These are phyloP conservation scores for Colletotrichum sp. DNA, from an alignment of 2,329 filamentous ascomycete species.

Conservation along the genomic window DNA sequence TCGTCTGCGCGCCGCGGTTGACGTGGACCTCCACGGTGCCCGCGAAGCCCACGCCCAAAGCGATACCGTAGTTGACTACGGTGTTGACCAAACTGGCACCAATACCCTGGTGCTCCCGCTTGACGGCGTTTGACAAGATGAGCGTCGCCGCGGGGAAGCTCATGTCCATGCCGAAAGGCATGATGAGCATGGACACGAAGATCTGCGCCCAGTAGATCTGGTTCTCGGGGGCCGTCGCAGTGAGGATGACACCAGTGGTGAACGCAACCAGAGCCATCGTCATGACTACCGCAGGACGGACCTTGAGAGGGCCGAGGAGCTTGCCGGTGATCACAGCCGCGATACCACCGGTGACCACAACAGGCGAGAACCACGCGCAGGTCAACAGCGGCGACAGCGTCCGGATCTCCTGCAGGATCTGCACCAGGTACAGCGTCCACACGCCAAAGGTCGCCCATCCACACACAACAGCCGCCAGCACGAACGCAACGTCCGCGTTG, in stretches of 20 bases:
- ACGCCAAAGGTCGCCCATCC: conserved; percentile 62
- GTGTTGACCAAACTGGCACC: conserved; percentile 64
- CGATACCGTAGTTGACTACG: conserved; percentile 72
- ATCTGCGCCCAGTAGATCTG: conserved; percentile 70
- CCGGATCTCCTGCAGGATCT: conserved; percentile 51
- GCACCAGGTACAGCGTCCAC: conserved; percentile 56
- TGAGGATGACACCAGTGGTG: conserved; percentile 44
- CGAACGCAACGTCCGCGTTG: conserved; percentile 55
- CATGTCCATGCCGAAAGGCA: conserved; percentile 71
- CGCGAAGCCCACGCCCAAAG: conserved; percentile 68
- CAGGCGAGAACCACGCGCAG: conserved; percentile 48
- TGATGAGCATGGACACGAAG: conserved; percentile 63
- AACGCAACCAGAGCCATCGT: conserved; percentile 48
- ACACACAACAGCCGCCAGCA: conserved; percentile 57
- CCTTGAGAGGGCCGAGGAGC: conserved; percentile 40
- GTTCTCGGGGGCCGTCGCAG: conserved; percentile 51
- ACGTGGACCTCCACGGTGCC: conserved; percentile 62
- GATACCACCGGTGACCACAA: conserved; percentile 45
- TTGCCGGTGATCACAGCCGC: conserved; percentile 50
- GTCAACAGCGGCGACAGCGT: conserved; percentile 47
- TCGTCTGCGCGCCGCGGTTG: conserved; percentile 18
- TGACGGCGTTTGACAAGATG: conserved; percentile 59
- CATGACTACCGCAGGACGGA: conserved; percentile 46
- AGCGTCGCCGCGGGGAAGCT: conserved; percentile 67
- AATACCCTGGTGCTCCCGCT: conserved; percentile 50